Evolutionary conservation across 2,329 filamentous ascomycete genomes (phyloP), one percentile per base, ranked within the genome.

Genomic region (Grosmannia clavigera): DNA sequence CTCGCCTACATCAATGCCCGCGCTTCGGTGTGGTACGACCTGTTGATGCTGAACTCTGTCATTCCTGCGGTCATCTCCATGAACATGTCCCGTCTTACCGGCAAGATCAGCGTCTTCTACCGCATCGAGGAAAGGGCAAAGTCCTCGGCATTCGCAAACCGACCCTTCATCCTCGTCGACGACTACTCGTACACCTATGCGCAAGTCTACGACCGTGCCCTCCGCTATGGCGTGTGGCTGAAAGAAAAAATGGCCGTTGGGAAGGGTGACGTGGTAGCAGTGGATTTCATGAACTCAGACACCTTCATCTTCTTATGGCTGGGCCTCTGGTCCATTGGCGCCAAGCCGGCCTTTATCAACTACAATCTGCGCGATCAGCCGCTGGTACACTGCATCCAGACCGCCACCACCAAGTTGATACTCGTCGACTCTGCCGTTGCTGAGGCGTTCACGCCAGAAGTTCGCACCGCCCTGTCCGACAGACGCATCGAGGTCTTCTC

Each of bases 321-420:
- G 59, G 90, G 86, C 0, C 73, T 95, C 38, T 95, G 90, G 90
- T 83, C 85, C 35, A 83, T 95, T 61, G 91, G 91, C 12, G 90
- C 88, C 0, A 84, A 84, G 60, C 90, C 90, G 0, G 90, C 90
- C 0, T 90, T 94, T 66, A 87, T 95, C 73, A 96, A 96, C 72
- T 92, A 92, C 73, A 94, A 94, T 69, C 75, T 95, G 56, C 79
- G 81, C 0, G 86, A 84, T 14, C 82, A 86, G 33, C 79, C 89
- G 0, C 75, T 96, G 63, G 71, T 81, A 3, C 90, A 96, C 71
- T 92, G 88, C 65, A 76, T 95, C 53, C 81, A 79, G 64, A 82
- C 83, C 1, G 86, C 88, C 2, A 84, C 80, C 0, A 77, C 88
- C 0, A 80, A 79, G 11, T 68, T 95, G 2, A 75, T 92, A 60